These are phyloP conservation scores for Tricholomella constricta DNA, from an alignment of 768 basidiomycete species.

Conservation along the genomic window DNA sequence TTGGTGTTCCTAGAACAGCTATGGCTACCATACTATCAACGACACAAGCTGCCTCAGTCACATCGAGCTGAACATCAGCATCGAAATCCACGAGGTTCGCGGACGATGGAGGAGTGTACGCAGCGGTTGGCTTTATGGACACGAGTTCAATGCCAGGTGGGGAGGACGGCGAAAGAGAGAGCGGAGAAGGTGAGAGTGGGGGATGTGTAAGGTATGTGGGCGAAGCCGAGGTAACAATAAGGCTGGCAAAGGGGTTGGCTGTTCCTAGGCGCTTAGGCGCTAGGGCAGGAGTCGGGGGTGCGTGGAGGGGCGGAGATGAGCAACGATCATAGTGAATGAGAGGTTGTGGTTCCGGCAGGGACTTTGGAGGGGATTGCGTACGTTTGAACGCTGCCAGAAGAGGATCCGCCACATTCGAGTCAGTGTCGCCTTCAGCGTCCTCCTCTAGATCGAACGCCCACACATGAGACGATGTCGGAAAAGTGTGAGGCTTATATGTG, in stretches of 20 bases:
- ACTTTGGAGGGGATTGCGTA: neutral
- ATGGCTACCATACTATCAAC: neutral
- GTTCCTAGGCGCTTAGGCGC: constrained; percentile 8
- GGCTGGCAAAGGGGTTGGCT: constrained; percentile 11
- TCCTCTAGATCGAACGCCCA: constrained; percentile 20
- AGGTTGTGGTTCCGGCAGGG: neutral
- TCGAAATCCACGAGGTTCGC: constrained; percentile 10
- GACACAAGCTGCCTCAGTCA: neutral
- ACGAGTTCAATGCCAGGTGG: constrained; percentile 11
- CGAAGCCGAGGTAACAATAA: constrained; percentile 6
- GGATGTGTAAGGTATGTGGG: constrained; percentile 1
- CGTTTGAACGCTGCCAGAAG: constrained; percentile 17
- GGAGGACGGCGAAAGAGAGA: constrained; percentile 9
- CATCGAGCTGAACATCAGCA: neutral
- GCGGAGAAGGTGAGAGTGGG: constrained; percentile 6
- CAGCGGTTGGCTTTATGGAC: neutral
- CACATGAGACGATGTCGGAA: constrained; percentile 2
- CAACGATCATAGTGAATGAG: constrained; percentile 9
- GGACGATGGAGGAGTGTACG: too few species aligned
- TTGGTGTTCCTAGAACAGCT: neutral
- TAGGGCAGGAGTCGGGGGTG: neutral
- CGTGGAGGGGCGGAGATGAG: neutral
- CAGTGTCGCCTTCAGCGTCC: constrained; percentile 7
- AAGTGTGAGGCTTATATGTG: neutral
- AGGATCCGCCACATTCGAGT: constrained; percentile 3